Conservation (phyloP, 1,139 yeast species). For the Yamadazyma atmosphaerica region DNA sequence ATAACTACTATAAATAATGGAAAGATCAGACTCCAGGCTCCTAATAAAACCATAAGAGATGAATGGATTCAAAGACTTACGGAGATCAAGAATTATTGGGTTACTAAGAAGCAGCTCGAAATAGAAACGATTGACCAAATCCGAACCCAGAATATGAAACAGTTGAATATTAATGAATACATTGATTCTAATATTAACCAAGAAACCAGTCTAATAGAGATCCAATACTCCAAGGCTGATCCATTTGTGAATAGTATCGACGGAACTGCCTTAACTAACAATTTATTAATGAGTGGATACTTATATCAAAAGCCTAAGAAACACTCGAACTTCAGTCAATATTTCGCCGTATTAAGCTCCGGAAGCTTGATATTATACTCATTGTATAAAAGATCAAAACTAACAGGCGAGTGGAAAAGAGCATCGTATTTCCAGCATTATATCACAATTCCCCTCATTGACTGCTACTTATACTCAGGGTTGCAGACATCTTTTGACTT, state of each 20-base stretch:
- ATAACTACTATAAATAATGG: slow-evolving; percentile 51
- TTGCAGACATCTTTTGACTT: slow-evolving; percentile 58
- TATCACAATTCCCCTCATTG: slow-evolving; percentile 59
- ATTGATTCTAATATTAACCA: slow-evolving; percentile 58
- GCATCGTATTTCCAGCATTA: slow-evolving; percentile 46
- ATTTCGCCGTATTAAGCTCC: slow-evolving; percentile 66
- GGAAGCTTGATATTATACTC: slow-evolving; percentile 60
- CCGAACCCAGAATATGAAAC: slow-evolving; percentile 46
- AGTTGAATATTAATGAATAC: slow-evolving; percentile 54
- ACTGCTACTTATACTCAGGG: slow-evolving; percentile 79
- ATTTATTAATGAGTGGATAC: slow-evolving; percentile 62
- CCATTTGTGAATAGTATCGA: slow-evolving; percentile 55
- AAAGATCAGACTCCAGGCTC: slow-evolving; percentile 57
- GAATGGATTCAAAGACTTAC: slow-evolving; percentile 63
- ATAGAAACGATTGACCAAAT: slow-evolving; percentile 33
- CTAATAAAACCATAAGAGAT: slow-evolving; percentile 48
- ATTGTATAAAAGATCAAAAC: slow-evolving; percentile 45
- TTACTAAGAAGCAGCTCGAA: slow-evolving; percentile 42
- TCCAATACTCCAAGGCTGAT: slow-evolving; percentile 53
- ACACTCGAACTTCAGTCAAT: slow-evolving; percentile 63
- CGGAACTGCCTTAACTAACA: slow-evolving; percentile 56
- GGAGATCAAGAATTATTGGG: slow-evolving; percentile 61
- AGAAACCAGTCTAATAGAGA: slow-evolving; percentile 54
- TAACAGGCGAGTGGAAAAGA: slow-evolving; percentile 48
- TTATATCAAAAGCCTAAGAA: slow-evolving; percentile 68